Base-by-base conservation (phyloP, 352 stramenopile species). In the Thraustochytrium aureum region DNA sequence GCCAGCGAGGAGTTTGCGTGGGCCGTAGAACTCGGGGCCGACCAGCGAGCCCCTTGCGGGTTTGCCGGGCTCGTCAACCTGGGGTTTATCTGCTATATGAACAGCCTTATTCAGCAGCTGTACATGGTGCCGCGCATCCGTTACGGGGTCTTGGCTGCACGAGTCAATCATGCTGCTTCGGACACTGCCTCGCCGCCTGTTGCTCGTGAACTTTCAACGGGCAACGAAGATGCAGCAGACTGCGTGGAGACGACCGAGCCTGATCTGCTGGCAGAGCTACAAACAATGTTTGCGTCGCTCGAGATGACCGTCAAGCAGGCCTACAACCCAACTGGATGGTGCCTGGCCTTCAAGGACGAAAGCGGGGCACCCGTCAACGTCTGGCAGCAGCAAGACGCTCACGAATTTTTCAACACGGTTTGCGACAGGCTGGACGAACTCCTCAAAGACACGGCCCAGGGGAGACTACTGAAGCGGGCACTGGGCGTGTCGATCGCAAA, bases 21-120 rank as follows among this genome's bases (percentile, higher is more conserved):
- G 69, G 39, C 32, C 7, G 41, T 79, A 12, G 50, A 79, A 22
- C 32, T 67, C 35, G 69, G 69, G 17, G 33, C 52, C 10, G 69
- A 79, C 32, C 59, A 14, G 22, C 69, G 69, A 26, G 69, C 69
- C 5, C 39, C 52, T 38, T 79, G 69, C 41, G 75, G 75, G 20
- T 83, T 67, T 47, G 62, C 41, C 2, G 86, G 86, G 33, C 45
- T 89, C 10, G 42, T 72, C 33, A 89, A 89, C 59, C 65, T 85
- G 14, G 86, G 86, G 0, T 86, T 75, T 62, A 88, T 84, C 6
- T 89, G 86, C 81, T 89, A 89, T 67, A 81, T 89, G 81, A 89
- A 89, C 60, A 76, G 62, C 43, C 64, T 86, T 20, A 61, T 88
- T 30, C 86, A 89, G 67, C 82, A 87, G 43, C 45, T 88, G 6